These are phyloP conservation scores for Wickerhamiella vanderwaltii DNA, from an alignment of 805 yeast species.

Conservation along the genomic window DNA sequence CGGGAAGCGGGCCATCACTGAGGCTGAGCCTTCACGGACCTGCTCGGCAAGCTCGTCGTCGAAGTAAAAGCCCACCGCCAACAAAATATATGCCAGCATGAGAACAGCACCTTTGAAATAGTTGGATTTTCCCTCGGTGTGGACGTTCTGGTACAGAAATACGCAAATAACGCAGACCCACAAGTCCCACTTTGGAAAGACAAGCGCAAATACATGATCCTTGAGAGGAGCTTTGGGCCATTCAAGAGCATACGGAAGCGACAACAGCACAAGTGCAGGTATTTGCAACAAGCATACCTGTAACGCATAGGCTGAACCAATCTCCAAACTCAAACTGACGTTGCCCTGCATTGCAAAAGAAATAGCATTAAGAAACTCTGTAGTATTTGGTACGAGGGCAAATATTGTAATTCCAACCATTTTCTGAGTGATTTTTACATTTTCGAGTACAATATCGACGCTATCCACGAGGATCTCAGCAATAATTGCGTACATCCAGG, in stretches of 20 bases:
- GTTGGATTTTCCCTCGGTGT: conserved; percentile 93
- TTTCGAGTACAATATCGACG: conserved; percentile 72
- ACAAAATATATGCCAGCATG: conserved; percentile 62
- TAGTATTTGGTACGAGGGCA: conserved; percentile 92
- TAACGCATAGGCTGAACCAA: conserved; percentile 92
- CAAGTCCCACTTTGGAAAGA: conserved; percentile 94
- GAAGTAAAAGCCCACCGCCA: conserved; percentile 71
- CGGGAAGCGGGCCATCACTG: too few species aligned
- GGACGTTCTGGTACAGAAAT: conserved; percentile 79
- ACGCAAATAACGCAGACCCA: conserved; percentile 76
- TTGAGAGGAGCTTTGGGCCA: conserved; percentile 20
- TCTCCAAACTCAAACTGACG: conserved; percentile 93
- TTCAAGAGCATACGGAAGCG: conserved; percentile 32
- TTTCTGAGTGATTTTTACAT: conserved; percentile 78
- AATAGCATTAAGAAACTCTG: conserved; percentile 92
- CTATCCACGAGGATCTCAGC: conserved; percentile 91
- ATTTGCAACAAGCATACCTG: conserved; percentile 91
- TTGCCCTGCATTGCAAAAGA: conserved; percentile 94
- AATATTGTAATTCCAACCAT: conserved; percentile 87
- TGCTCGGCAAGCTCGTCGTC: conserved; percentile 26
- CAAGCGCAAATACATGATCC: conserved; percentile 47
- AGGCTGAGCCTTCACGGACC: not conserved
- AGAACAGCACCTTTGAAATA: conserved; percentile 91
- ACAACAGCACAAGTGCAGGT: conserved; percentile 75
- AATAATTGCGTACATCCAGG: conserved; percentile 77